phyloP scores from a whole-genome alignment of 805 yeast genomes.

The Yamadazyma tumulicola region DNA sequence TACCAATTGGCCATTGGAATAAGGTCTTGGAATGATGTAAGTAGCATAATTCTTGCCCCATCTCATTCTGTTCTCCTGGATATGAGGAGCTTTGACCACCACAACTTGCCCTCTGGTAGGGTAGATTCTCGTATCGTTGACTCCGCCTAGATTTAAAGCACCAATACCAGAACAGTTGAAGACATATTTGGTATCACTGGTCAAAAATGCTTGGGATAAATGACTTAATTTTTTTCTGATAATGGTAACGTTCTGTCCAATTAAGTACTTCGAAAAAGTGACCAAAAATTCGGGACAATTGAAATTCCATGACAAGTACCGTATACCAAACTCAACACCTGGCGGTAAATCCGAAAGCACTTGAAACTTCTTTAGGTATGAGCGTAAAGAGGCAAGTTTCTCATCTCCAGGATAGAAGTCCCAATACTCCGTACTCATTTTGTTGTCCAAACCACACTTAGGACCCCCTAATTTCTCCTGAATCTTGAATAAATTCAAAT shows the following conservation, averaged over 20 bases:
- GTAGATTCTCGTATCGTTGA: slow-evolving; percentile 54
- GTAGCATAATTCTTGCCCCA: slow-evolving; percentile 61
- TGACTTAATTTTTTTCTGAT: slow-evolving; percentile 45
- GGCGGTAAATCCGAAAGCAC: slow-evolving; percentile 36
- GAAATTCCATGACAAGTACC: slow-evolving; percentile 63
- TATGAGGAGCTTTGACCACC: slow-evolving; percentile 66
- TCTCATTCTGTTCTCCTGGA: slow-evolving; percentile 53
- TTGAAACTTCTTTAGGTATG: slow-evolving; percentile 41
- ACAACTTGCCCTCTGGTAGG: slow-evolving; percentile 84
- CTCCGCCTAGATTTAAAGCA: slow-evolving; percentile 62
- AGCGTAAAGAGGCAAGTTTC: slow-evolving; percentile 45
- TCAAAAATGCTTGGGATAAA: slow-evolving; percentile 51
- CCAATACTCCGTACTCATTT: slow-evolving; percentile 60
- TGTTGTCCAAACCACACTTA: slow-evolving; percentile 50
- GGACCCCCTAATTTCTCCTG: slow-evolving; percentile 3
- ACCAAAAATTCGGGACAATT: slow-evolving; percentile 62
- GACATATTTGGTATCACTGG: slow-evolving; percentile 39
- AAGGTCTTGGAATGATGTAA: slow-evolving; percentile 68
- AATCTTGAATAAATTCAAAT: slow-evolving; percentile 35
- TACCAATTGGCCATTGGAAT: slow-evolving; percentile 60
- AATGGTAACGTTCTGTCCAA: slow-evolving; percentile 49
- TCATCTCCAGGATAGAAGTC: slow-evolving; percentile 43
- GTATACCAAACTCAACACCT: slow-evolving; percentile 56
- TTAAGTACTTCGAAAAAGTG: slow-evolving; percentile 44
- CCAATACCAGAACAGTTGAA: slow-evolving; percentile 81